Base-by-base conservation (phyloP, 305 asterid genomes). In the Plantago coronopus region DNA sequence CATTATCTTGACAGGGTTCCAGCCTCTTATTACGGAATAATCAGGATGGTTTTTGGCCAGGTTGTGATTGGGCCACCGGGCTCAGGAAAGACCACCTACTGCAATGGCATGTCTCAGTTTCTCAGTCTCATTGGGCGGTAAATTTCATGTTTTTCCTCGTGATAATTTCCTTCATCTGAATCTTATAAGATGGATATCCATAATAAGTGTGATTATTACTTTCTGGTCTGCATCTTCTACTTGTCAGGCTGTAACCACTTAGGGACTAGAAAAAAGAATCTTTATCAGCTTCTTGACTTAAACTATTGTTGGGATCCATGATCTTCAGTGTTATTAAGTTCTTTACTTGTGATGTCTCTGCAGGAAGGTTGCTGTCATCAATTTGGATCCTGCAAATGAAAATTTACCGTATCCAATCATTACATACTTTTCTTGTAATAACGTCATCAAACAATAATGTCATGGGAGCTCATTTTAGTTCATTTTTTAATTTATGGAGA, bases 21-120 rank as follows among this genome's bases (percentile, higher is more conserved):
- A 43, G 37, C 51, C 37, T 25, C 16, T 22, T 43, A 22, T 16
- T 59, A 15, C 16, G 3, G 6, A 20, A 15, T 22, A 43, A n/a
- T 15, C 16, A 44, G 8, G 49, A 89, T 89, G 97, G 97, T 85
- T 51, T 93, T 87, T 56, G 97, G 99, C 56, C 99, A 93, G 82
- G 80, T 93, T 64, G 99, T 93, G 50, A 89, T 93, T 11, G 99
- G 99, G 2, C 99, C 97, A 6, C 97, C 99, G 57, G 99, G 97
- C 73, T 93, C 97, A 15, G 99, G 99, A 69, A 87, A 89, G 83
- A 93, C 96, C 34, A 93, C 99, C 65, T 89, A 85, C 77, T 87
- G 97, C 90, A 87, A 93, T 50, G 99, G 97, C 80, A 85, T 93
- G 96, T 89, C 97, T 69, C 99, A 93, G 53, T 93, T 93, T 65